Percentiles rank a stretch among this genome's conserved stretches.
Evolutionary conservation across 306 rosid species (phyloP).

Genomic region (Vicia faba): DNA sequence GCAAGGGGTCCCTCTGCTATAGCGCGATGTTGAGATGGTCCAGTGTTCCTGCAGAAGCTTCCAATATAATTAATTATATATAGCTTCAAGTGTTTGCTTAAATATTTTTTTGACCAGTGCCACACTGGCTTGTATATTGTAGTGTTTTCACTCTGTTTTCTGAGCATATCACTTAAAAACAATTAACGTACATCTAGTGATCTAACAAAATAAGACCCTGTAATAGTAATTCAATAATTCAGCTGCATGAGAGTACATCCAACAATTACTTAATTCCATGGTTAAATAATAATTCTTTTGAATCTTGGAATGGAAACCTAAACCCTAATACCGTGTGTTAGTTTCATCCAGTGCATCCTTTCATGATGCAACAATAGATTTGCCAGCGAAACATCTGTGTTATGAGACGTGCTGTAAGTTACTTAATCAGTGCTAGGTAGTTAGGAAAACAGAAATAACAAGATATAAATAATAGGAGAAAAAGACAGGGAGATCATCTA

Average conservation of each 20-base stretch:
- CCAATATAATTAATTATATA: slow-evolving; percentile 15
- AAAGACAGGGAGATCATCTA: too few relatives aligned
- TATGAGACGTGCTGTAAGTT: not conserved
- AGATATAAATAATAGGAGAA: too few relatives aligned
- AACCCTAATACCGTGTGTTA: slow-evolving; percentile 6
- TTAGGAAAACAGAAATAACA: too few relatives aligned
- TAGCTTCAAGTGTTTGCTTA: slow-evolving; percentile 22
- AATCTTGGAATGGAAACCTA: slow-evolving; percentile 26
- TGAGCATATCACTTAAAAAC: slow-evolving; percentile 11
- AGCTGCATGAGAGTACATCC: slow-evolving; percentile 6
- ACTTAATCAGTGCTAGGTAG: too few relatives aligned
- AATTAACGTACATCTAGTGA: slow-evolving; percentile 7
- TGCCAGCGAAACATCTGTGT: slow-evolving; percentile 14
- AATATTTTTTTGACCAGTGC: slow-evolving; percentile 15
- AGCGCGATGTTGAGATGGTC: not conserved
- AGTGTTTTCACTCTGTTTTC: slow-evolving; percentile 19
- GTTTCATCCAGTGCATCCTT: slow-evolving; percentile 21
- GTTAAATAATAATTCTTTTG: not conserved
- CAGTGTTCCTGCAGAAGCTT: slow-evolving; percentile 30
- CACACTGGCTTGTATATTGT: not conserved
- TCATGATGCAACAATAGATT: slow-evolving; percentile 23
- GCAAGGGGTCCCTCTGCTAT: not conserved
- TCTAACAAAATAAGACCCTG: slow-evolving; percentile 23
- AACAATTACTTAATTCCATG: not conserved
- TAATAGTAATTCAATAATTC: slow-evolving; percentile 16